Evolutionary conservation across 345 rosid species (phyloP).

Genomic region (Fremontodendron californicum): DNA sequence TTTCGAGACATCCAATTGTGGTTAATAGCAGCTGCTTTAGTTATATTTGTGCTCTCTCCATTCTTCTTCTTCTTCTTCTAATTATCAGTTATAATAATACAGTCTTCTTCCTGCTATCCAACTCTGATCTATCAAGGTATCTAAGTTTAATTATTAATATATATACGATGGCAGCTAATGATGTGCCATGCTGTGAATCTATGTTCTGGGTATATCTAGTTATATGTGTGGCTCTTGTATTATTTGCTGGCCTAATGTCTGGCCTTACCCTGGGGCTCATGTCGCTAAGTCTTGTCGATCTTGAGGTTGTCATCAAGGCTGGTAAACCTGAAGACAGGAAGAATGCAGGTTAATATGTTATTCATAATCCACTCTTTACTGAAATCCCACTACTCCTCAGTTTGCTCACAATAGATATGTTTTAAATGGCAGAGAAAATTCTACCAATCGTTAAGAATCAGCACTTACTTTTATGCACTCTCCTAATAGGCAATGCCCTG

Average conservation of each 20-base stretch:
- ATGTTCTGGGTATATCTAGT: conserved; percentile 78
- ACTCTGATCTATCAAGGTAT: neutral
- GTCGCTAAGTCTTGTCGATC: conserved; percentile 84
- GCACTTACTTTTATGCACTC: conserved; percentile 81
- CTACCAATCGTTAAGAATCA: conserved; percentile 79
- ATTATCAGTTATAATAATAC: neutral
- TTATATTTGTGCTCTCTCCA: neutral
- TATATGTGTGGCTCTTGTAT: conserved; percentile 50
- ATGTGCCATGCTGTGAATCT: conserved; percentile 79
- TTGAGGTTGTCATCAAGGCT: conserved; percentile 71
- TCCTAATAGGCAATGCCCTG: conserved; percentile 74
- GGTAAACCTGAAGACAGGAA: conserved; percentile 69
- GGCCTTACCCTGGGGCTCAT: conserved; percentile 89
- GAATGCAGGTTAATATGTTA: conserved; percentile 56
- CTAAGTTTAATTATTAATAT: neutral
- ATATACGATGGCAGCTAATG: conserved; percentile 88
- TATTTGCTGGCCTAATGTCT: conserved; percentile 88
- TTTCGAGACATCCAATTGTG: neutral
- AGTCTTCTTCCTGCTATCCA: neutral
- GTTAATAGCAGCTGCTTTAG: neutral
- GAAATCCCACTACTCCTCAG: too few relatives aligned
- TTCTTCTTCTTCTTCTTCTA: neutral
- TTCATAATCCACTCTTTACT: too few relatives aligned
- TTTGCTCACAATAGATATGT: neutral
- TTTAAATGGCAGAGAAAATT: conserved; percentile 56